These are phyloP conservation scores for Syncephalastrum monosporum DNA, from an alignment of 371 early-diverging fungal genomes.

Conservation along the genomic window DNA sequence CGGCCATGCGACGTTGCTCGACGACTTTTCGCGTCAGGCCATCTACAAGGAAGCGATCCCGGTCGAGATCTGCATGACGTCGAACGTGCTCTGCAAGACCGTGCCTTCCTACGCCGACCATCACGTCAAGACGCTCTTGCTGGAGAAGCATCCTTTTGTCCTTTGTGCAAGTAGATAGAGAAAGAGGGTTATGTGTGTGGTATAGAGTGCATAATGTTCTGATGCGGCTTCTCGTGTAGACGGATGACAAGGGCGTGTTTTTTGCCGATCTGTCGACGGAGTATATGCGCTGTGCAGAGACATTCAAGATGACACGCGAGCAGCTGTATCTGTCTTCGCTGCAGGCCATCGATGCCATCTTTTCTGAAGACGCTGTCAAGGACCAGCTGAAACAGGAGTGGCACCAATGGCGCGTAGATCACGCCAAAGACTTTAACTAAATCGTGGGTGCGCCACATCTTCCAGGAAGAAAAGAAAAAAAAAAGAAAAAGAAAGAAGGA, in stretches of 20 bases:
- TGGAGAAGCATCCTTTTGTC: constrained; percentile 48
- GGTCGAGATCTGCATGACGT: constrained; percentile 67
- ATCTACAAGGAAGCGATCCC: constrained; percentile 46
- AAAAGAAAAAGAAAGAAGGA: too few relatives aligned
- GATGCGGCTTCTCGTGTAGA: constrained; percentile 25
- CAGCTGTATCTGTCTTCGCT: constrained; percentile 44
- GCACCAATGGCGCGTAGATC: constrained; percentile 29
- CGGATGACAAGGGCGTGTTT: constrained; percentile 63
- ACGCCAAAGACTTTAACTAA: constrained; percentile 1
- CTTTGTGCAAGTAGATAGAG: constrained; percentile 51
- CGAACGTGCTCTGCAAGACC: constrained; percentile 63
- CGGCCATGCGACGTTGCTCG: constrained; percentile 62
- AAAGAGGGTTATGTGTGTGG: too few relatives aligned
- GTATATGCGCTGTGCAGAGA: constrained; percentile 38
- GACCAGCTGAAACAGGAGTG: constrained; percentile 28
- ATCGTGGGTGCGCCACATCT: too few relatives aligned
- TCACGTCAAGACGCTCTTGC: constrained; percentile 51
- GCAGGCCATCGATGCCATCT: constrained; percentile 48
- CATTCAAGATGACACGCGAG: constrained; percentile 31
- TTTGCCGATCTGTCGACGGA: constrained; percentile 52
- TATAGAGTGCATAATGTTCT: too few relatives aligned
- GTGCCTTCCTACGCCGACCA: constrained; percentile 50
- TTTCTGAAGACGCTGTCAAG: constrained; percentile 36
- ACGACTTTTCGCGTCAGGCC: constrained; percentile 28
- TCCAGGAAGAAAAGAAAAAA: too few relatives aligned